A percentile compares a stretch with the other conserved stretches of the same genome.
Conservation (phyloP, 257 asterid species). For the Coffea canephora region DNA sequence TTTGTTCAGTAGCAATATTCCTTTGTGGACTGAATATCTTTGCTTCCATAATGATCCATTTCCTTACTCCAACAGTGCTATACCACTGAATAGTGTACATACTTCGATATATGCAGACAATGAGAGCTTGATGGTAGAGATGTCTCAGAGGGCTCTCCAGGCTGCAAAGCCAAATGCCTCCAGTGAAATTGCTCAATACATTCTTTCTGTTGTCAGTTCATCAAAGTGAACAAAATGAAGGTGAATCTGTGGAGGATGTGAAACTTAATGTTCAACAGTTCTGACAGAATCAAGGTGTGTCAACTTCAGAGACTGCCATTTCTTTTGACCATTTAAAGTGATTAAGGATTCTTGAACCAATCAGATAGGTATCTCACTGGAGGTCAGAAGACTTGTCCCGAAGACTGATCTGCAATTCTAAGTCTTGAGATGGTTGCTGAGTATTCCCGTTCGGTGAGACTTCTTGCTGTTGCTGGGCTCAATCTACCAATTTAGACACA, state of each 20-base stretch:
- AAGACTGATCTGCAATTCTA: not conserved
- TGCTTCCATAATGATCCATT: not conserved
- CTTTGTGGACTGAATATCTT: not conserved
- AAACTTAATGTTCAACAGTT: not conserved
- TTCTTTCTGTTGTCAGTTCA: constrained; percentile 37
- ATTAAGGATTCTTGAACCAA: not conserved
- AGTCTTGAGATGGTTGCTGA: not conserved
- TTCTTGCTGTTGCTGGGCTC: not conserved
- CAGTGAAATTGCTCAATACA: constrained; percentile 37
- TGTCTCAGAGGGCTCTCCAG: constrained; percentile 49
- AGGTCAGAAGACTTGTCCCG: not conserved
- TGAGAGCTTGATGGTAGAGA: constrained; percentile 36
- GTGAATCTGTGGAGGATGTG: not conserved
- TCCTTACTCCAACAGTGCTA: not conserved
- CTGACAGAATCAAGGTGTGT: not conserved
- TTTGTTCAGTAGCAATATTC: not conserved
- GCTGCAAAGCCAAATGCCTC: constrained; percentile 55
- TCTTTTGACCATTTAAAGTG: not conserved
- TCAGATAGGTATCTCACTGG: not conserved
- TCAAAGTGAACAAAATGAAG: constrained; percentile 13
- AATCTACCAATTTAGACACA: not conserved
- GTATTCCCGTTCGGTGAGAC: not conserved
- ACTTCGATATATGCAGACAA: constrained; percentile 30
- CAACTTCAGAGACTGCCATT: not conserved
- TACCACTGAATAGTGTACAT: not conserved